Evolutionary conservation across 768 basidiomycete species (phyloP).

Genomic region (Omphalotus guepiniiformis): DNA sequence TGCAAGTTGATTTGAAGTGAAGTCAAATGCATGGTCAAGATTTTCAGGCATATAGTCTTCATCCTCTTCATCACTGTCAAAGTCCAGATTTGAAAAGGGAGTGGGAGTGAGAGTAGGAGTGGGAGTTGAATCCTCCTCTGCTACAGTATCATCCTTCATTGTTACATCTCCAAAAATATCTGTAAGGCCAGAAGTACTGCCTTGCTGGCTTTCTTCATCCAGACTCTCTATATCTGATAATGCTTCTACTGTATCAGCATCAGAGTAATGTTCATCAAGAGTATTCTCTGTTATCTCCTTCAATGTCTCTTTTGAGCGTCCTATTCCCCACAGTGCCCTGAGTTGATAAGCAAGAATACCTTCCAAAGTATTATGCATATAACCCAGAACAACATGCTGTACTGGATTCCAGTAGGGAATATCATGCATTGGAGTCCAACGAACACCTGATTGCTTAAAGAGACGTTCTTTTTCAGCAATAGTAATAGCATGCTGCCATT

Average conservation of each 20-base stretch:
- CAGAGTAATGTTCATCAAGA: neutral
- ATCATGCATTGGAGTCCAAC: constrained; percentile 18
- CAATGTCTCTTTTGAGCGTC: neutral
- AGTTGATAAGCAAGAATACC: constrained; percentile 16
- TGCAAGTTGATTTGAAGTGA: neutral
- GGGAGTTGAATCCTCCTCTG: too few species aligned
- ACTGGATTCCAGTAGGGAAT: constrained; percentile 16
- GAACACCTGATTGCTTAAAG: constrained; percentile 10
- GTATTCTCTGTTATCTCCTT: neutral
- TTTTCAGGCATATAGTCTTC: neutral
- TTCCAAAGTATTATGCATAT: constrained; percentile 21
- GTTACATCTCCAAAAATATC: neutral
- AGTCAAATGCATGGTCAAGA: neutral
- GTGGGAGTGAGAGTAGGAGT: too few species aligned
- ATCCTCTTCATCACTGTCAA: constrained; percentile 1
- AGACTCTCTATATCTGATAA: neutral
- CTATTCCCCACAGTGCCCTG: constrained; percentile 15
- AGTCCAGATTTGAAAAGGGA: neutral
- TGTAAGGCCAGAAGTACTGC: neutral
- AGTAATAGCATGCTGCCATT: constrained; percentile 2
- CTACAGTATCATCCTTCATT: neutral
- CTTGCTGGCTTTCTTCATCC: neutral
- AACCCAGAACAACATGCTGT: constrained; percentile 11
- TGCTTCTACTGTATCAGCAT: neutral
- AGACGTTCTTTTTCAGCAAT: neutral